Percentiles rank a stretch among this genome's conserved stretches.
These are phyloP conservation scores for Cucumis hystrix DNA, from an alignment of 306 rosid species.

Conservation along the genomic window DNA sequence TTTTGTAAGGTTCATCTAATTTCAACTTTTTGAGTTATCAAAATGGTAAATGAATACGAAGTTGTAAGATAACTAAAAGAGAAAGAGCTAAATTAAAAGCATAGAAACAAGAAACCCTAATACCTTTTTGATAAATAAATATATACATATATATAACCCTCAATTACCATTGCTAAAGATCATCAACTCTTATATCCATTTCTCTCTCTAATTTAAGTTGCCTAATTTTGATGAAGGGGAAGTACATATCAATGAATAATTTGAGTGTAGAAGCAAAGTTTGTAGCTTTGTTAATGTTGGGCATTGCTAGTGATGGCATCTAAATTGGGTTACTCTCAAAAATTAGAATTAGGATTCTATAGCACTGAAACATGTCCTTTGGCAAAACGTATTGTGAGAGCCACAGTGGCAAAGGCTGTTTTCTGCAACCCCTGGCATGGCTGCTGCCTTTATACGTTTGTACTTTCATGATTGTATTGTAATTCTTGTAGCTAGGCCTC, in stretches of 20 bases:
- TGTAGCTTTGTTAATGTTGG: background rate
- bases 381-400: background rate
- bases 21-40: too few species aligned
- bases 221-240: too few species aligned
- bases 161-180: background rate
- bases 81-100: background rate
- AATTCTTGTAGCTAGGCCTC: background rate
- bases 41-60: too few species aligned
- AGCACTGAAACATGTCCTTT: background rate
- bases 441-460: background rate
- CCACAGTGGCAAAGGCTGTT: background rate
- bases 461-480: constrained; percentile 1
- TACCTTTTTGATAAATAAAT: background rate
- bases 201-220: too few species aligned
- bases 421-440: background rate
- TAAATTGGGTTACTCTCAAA: background rate
- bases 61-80: background rate
- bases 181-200: background rate
- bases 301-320: background rate
- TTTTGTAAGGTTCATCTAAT: too few species aligned
- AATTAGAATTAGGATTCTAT: background rate
- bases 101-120: background rate
- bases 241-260: too few species aligned
- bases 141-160: background rate
- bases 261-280: background rate